phyloP scores from a whole-genome alignment of 805 yeast genomes.

The Brettanomyces sp. region DNA sequence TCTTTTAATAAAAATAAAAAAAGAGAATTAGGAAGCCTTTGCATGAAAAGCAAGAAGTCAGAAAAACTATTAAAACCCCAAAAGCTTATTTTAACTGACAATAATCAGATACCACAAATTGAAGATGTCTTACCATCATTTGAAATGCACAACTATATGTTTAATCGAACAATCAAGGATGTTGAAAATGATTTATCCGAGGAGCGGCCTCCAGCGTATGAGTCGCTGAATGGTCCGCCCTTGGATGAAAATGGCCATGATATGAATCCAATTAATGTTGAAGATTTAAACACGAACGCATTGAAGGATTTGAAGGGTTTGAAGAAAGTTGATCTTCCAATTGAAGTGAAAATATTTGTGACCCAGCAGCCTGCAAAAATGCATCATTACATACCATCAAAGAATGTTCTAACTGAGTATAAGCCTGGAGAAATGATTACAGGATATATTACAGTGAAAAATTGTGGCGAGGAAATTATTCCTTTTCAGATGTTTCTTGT shows the following conservation, averaged over 20 bases:
- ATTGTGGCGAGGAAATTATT: conserved; percentile 30
- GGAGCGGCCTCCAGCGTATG: conserved; percentile 16
- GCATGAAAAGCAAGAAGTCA: no score
- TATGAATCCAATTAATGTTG: background rate
- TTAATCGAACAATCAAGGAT: conserved; percentile 16
- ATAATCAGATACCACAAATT: background rate
- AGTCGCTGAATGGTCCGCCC: background rate
- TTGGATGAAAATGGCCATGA: no score
- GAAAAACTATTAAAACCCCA: no score
- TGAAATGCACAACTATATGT: conserved; percentile 48
- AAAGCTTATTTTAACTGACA: no score
- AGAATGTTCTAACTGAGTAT: conserved; percentile 38
- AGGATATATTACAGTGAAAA: conserved; percentile 43
- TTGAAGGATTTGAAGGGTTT: conserved; percentile 20
- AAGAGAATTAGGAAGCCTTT: no score
- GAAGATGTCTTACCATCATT: conserved; percentile 58
- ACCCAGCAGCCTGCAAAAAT: conserved; percentile 32
- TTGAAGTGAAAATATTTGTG: conserved; percentile 21
- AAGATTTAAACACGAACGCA: conserved; percentile 14
- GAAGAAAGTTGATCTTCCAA: conserved; percentile 17
- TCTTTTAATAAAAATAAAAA: no score
- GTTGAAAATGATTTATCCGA: conserved; percentile 4
- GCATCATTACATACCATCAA: conserved; percentile 15
- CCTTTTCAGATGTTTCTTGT: conserved; percentile 57
- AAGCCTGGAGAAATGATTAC: conserved; percentile 59